Base-by-base conservation (phyloP, 257 asterid genomes). In the Plantago major region DNA sequence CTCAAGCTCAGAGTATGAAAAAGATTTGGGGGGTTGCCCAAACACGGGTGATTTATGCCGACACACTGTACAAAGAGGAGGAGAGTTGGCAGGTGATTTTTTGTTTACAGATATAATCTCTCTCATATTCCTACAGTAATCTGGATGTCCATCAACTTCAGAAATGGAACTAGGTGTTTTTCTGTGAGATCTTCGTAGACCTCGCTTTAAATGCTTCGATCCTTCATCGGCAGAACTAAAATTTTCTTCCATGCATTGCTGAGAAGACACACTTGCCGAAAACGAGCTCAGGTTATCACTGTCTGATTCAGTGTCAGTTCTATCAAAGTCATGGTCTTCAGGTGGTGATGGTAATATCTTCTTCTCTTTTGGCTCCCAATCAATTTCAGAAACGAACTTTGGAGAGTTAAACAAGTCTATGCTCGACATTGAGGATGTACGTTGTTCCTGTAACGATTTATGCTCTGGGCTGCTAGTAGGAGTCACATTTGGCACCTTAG, bases 1-100 rank as follows among this genome's bases (percentile, higher is more conserved):
- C 65, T 78, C 84, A 2, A 91, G 92, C 85, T 91, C 96, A 15
- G 74, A 63, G 46, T 77, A 88, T n/a, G 85, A 72, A 69, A 91
- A 91, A 74, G 79, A 48, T 73, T 74, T 75, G 4, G 95, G 95
- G 48, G 95, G 94, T 22, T 79, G 73, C 46, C 88, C 96, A 53
- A 91, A 81, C 18, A 64, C 71, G 5, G 96, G 98, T 14, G 96
- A 57, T 76, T 82, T 86, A 81, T 82, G 90, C 55, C 70, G 81
- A 58, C 98, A 88, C 15, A 84, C 69, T 18, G 94, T 82, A 71
- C 98, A 91, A 10, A 91, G 96, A 28, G 98, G 88, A 67, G 98
- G 98, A 55, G 96, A 78, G 12, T 88, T 87, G 0, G 69, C 50
- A 11, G 82, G 88, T 22, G 82, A 64, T n/a, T 67, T 78, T 63